Base-by-base conservation (phyloP, 2,329 filamentous ascomycete species). In the Aspergillus spinulosporus region DNA sequence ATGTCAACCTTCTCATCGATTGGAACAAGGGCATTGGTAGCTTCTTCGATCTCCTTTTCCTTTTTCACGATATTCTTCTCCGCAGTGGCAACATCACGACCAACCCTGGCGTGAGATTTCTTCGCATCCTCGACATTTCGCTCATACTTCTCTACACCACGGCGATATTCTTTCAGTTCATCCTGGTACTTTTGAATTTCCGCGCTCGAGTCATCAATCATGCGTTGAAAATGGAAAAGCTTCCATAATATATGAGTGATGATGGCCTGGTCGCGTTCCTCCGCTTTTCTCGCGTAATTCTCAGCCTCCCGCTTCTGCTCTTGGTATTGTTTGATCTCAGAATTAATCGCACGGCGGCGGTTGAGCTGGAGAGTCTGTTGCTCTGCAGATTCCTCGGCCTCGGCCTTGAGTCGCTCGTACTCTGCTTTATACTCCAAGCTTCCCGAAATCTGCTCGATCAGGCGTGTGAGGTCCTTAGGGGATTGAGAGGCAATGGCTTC, bases 361-460 rank as follows among this genome's bases (percentile, higher is more conserved):
- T 94, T 89, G 6, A 97, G 84, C 71, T 96, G 92, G 64, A 91
- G 89, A 44, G 87, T 90, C 63, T 96, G 90, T 62, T 95, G 90
- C 66, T 97, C 93, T 1, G 88, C 85, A 4, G 93, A 92, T 65
- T 91, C 87, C 62, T 97, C 92, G 3, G 89, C 86, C 68, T 96
- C 90, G 5, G 82, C 82, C 74, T 97, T 93, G n/a, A 97, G 80
- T 54, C 82, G 84, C 69, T 99, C 95, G 71, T 99, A 99, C 65
- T 97, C 92, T 6, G 86, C 84, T 75, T 97, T 97, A 76, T 92
- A 90, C 67, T 99, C 94, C 50, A 97, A 76, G 73, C 92, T 97
- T 45, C 94, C 94, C 1, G 93, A 97, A 60, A 99, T 97, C 74
- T 97, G 94, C 76, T 99, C 94, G 55, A 99, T 96, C 49, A 99